phyloP scores from a whole-genome alignment of 768 basidiomycete genomes.

The Lentinula boryana region DNA sequence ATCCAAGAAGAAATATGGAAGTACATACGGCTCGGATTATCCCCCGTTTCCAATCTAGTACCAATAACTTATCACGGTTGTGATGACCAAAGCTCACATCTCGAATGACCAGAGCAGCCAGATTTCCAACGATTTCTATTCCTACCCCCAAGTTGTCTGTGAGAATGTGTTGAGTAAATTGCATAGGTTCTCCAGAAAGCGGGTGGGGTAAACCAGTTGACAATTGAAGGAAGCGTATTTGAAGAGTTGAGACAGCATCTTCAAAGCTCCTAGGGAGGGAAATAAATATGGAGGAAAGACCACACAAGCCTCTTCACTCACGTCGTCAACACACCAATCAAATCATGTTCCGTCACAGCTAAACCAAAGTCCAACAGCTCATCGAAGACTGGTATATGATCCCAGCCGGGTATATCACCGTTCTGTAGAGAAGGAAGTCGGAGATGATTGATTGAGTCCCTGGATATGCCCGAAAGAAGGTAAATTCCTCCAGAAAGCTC shows the following conservation, averaged over 20 bases:
- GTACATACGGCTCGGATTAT: constrained; percentile 2
- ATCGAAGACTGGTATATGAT: neutral
- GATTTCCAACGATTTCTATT: constrained; percentile 5
- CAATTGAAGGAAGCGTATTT: constrained; percentile 2
- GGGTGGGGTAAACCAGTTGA: constrained; percentile 6
- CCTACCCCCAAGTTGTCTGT: constrained; percentile 2
- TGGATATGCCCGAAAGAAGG: constrained; percentile 1
- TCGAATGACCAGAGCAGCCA: neutral
- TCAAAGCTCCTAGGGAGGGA: neutral
- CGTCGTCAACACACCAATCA: constrained; percentile 5
- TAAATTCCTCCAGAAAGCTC: constrained; percentile 6
- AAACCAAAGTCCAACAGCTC: constrained; percentile 4
- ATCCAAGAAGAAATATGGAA: neutral
- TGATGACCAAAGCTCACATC: neutral
- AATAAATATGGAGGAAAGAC: neutral
- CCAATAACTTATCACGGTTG: neutral
- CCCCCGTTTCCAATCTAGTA: constrained; percentile 4
- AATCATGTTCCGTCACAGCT: constrained; percentile 4
- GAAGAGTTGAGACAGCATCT: neutral
- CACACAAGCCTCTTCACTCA: neutral
- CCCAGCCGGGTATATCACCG: neutral
- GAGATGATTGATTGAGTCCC: neutral
- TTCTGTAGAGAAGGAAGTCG: neutral
- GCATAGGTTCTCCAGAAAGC: neutral
- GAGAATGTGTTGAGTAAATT: neutral